phyloP scores from a whole-genome alignment of 2,329 filamentous ascomycete species.

The Cytospora leucostoma region DNA sequence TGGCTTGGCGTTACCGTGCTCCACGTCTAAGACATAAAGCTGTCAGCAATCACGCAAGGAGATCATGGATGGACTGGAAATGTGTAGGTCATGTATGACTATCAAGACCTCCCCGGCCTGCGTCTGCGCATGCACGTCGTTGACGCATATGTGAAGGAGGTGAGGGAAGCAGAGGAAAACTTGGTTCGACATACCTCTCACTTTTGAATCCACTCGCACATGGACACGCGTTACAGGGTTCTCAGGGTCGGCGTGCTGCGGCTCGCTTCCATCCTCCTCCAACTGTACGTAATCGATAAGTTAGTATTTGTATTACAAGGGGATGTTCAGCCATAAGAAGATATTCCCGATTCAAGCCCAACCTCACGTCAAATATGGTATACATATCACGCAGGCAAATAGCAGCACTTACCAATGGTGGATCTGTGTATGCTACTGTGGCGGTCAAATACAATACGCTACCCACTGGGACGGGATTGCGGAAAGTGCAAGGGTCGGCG shows the following conservation, averaged over 20 bases:
- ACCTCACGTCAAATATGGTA: neutral
- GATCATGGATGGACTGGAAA: too few relatives aligned
- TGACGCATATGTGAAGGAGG: too few relatives aligned
- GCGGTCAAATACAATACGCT: slow-evolving; percentile 74
- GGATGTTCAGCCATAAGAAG: too few relatives aligned
- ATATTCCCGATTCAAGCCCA: too few relatives aligned
- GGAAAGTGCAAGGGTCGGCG: slow-evolving; percentile 72
- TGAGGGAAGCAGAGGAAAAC: neutral
- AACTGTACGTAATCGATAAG: slow-evolving; percentile 23
- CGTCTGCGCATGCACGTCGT: too few relatives aligned
- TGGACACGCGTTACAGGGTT: slow-evolving; percentile 56
- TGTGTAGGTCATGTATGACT: too few relatives aligned
- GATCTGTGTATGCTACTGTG: slow-evolving; percentile 71
- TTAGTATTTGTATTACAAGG: neutral
- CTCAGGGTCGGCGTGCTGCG: slow-evolving; percentile 31
- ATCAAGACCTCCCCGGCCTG: too few relatives aligned
- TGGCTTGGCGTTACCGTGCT: slow-evolving; percentile 57
- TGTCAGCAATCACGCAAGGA: slow-evolving; percentile 8
- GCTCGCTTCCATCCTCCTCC: slow-evolving; percentile 51
- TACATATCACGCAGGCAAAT: too few relatives aligned
- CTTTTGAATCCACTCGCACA: slow-evolving; percentile 71
- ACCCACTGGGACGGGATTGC: slow-evolving; percentile 74
- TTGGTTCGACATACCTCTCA: slow-evolving; percentile 44
- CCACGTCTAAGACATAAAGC: slow-evolving; percentile 51
- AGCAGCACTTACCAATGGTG: slow-evolving; percentile 38